Evolutionary conservation across 2,329 filamentous ascomycete genomes (phyloP).

Genomic region (Aureobasidium sp.): DNA sequence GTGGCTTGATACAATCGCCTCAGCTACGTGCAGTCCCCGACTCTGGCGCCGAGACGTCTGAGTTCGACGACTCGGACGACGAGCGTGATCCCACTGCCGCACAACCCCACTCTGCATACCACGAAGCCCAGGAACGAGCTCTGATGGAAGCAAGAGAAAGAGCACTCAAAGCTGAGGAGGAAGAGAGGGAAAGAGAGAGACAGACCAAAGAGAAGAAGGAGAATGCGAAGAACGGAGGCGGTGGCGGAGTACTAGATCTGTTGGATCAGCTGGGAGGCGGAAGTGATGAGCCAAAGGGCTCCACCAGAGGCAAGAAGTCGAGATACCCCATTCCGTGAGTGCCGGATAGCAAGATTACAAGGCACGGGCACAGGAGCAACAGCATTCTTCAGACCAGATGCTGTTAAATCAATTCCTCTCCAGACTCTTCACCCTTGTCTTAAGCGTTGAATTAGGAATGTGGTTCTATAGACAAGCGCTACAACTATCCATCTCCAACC

Average conservation of each 20-base stretch:
- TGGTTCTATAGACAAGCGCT: too few relatives aligned
- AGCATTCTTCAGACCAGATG: background rate
- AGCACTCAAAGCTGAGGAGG: conserved; percentile 27
- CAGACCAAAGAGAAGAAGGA: conserved; percentile 20
- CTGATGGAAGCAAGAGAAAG: conserved; percentile 28
- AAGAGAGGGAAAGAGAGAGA: conserved; percentile 26
- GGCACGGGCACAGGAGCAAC: background rate
- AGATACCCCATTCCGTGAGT: conserved; percentile 10
- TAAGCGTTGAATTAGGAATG: too few relatives aligned
- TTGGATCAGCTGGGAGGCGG: conserved; percentile 3
- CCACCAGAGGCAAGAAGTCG: conserved; percentile 6
- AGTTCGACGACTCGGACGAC: conserved; percentile 24
- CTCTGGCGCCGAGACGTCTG: conserved; percentile 20
- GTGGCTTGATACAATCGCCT: conserved; percentile 28
- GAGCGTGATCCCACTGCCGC: conserved; percentile 18
- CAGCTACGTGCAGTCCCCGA: conserved; percentile 23
- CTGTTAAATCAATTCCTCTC: background rate
- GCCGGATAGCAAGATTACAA: background rate
- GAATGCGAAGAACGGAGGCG: background rate
- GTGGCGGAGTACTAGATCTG: background rate
- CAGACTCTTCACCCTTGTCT: background rate
- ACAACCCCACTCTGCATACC: conserved; percentile 18
- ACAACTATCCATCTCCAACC: too few relatives aligned
- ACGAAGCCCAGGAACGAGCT: conserved; percentile 30
- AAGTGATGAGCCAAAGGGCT: background rate